Conservation (phyloP, 2,329 filamentous ascomycete genomes). For the Trichoderma cornu-damae region DNA sequence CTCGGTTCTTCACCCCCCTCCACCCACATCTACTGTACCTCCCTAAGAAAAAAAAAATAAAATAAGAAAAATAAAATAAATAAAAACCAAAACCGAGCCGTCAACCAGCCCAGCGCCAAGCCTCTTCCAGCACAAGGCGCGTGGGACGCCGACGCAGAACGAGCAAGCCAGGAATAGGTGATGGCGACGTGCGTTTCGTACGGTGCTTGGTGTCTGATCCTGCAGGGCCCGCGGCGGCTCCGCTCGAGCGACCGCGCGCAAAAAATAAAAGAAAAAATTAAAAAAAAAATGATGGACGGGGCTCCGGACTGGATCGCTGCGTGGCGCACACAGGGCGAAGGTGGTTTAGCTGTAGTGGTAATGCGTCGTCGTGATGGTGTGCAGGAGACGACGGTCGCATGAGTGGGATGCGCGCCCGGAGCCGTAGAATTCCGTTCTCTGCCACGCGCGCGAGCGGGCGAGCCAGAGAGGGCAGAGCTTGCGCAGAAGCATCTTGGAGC, state of each 20-base stretch:
- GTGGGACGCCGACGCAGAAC: conserved; percentile 17
- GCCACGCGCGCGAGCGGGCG: neutral
- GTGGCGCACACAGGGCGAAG: conserved; percentile 15
- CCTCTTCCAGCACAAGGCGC: conserved; percentile 11
- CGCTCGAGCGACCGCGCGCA: conserved; percentile 5
- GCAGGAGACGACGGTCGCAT: conserved; percentile 10
- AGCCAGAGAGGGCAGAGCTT: neutral
- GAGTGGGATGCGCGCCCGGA: conserved; percentile 13
- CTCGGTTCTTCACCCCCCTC: neutral
- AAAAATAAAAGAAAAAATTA: too few species aligned
- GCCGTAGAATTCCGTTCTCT: conserved; percentile 9
- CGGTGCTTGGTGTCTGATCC: conserved; percentile 11
- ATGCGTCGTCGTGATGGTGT: conserved; percentile 15
- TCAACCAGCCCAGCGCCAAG: too few species aligned
- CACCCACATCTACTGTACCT: too few species aligned
- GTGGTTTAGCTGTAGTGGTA: conserved; percentile 15
- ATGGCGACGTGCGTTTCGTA: neutral
- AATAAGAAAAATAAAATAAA: too few species aligned
- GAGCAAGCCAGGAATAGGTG: neutral
- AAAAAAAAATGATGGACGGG: neutral
- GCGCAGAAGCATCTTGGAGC: too few species aligned
- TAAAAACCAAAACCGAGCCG: too few species aligned
- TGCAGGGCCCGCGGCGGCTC: conserved; percentile 17
- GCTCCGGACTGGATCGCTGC: conserved; percentile 13
- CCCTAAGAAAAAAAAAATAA: neutral